Evolutionary conservation across 73 alveolate species (phyloP).

Genomic region (Blepharisma japonicum): DNA sequence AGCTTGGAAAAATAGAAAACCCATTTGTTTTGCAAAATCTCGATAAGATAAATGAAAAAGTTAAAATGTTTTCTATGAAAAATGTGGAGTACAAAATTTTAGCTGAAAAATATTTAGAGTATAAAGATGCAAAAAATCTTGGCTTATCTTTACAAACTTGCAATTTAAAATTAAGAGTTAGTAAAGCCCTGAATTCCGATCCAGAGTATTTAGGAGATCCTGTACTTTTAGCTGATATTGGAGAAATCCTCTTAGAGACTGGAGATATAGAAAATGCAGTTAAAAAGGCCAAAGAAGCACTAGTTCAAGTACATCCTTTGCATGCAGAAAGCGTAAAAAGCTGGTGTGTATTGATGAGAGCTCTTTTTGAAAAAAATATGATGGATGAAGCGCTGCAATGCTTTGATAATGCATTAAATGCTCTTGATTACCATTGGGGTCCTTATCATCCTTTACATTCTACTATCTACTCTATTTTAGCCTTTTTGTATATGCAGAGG

Average conservation of each 20-base stretch:
- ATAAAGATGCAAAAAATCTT: conserved; percentile 30
- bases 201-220: conserved; percentile 33
- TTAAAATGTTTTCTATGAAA: conserved; percentile 41
- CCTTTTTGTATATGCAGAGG: conserved; percentile 47
- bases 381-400: conserved; percentile 45
- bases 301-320: conserved; percentile 37
- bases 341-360: conserved; percentile 62
- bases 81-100: conserved; percentile 43
- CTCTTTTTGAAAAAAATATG: conserved; percentile 29
- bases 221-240: conserved; percentile 51
- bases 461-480: conserved; percentile 63
- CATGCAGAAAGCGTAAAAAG: conserved; percentile 60
- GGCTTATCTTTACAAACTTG: conserved; percentile 53
- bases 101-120: conserved; percentile 47
- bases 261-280: conserved; percentile 45
- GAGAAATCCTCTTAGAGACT: conserved; percentile 51
- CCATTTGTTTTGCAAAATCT: not conserved
- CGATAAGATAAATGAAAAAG: conserved; percentile 31
- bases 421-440: conserved; percentile 72
- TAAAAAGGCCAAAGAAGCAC: conserved; percentile 41
- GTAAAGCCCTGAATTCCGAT: conserved; percentile 32
- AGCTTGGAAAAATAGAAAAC: conserved; percentile 7
- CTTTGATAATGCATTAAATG: conserved; percentile 52
- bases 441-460: conserved; percentile 67
- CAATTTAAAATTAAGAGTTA: conserved; percentile 39